Base-by-base conservation (phyloP, 2,329 filamentous ascomycete genomes). In the Nigrograna mackinnonii region DNA sequence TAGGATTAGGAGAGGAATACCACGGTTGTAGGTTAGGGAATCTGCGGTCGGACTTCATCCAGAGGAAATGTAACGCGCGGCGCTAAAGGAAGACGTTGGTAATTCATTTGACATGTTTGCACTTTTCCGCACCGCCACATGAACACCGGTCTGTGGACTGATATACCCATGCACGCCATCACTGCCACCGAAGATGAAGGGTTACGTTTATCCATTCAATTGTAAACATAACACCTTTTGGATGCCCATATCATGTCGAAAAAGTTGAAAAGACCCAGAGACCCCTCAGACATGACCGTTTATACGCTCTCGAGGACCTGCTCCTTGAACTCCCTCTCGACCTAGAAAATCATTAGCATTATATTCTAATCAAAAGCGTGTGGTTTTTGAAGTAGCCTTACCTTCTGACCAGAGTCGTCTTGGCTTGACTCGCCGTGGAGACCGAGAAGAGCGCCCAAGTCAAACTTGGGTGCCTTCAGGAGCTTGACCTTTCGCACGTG, bases 401-500 rank as follows among this genome's bases (percentile, higher is more conserved):
- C 89, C 89, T 96, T 97, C 79, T 96, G 89, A 68, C 94, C 94
- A 73, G 91, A 85, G 79, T 99, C 94, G 73, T 97, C 91, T 66
- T 89, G 91, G 70, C 84, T 86, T 53, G 91, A 95, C 84, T 99
- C 94, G 78, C 94, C 94, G 82, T 99, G 94, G 67, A 99, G 87
- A 75, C 87, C 87, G 76, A 99, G 87, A 64, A 99, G 85, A 66
- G 89, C 87, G 77, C 94, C 94, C 59, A 99, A 87, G 73, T 99
- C 94, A 82, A 99, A 97, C 84, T 99, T 99, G 72, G 94, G 94
- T 60, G 86, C 77, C 87, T 99, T 99, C 66, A 99, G 83, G 65
- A 99, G 89, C 87, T 99, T 99, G 71, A 99, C 92, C 86, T 99
- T 99, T 79, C 94, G 91, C 78, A 99, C 96, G 83, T 99, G 94